Evolutionary conservation across 2,329 filamentous ascomycete species (phyloP).

Genomic region (Beauveria bassiana): DNA sequence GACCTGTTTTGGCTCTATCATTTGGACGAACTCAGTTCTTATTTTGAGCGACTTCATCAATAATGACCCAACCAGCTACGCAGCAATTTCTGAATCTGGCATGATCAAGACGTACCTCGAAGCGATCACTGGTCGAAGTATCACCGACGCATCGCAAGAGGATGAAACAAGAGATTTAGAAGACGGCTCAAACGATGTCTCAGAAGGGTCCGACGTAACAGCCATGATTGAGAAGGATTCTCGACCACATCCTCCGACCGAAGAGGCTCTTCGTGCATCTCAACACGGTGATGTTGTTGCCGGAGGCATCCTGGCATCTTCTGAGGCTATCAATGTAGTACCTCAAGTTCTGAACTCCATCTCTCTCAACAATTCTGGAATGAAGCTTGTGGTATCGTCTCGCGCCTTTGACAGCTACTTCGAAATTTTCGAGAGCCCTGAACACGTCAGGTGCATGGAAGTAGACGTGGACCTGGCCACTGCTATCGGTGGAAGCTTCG

Average conservation of each 20-base stretch:
- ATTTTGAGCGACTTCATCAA: slow-evolving; percentile 96
- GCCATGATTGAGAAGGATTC: slow-evolving; percentile 28
- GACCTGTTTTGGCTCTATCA: slow-evolving; percentile 74
- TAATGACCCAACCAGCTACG: slow-evolving; percentile 96
- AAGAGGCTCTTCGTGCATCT: slow-evolving; percentile 39
- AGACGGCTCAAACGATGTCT: slow-evolving; percentile 29
- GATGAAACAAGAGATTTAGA: slow-evolving; percentile 13
- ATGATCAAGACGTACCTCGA: slow-evolving; percentile 81
- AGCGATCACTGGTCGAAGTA: slow-evolving; percentile 57
- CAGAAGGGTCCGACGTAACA: slow-evolving; percentile 31
- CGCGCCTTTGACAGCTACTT: slow-evolving; percentile 79
- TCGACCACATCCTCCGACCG: slow-evolving; percentile 45
- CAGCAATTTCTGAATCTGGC: slow-evolving; percentile 88
- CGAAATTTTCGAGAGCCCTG: slow-evolving; percentile 91
- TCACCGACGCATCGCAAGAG: slow-evolving; percentile 23
- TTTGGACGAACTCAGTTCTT: slow-evolving; percentile 91
- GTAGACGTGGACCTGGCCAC: slow-evolving; percentile 61
- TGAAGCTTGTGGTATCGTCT: slow-evolving; percentile 80
- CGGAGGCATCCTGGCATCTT: slow-evolving; percentile 72
- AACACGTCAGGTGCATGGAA: slow-evolving; percentile 79
- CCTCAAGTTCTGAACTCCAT: slow-evolving; percentile 89
- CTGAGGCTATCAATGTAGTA: slow-evolving; percentile 80
- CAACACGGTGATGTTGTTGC: slow-evolving; percentile 41
- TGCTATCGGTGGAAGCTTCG: slow-evolving; percentile 75
- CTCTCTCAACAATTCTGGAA: slow-evolving; percentile 78